Conservation (phyloP, 164 flowering plant genomes). For the Pachysandra terminalis region DNA sequence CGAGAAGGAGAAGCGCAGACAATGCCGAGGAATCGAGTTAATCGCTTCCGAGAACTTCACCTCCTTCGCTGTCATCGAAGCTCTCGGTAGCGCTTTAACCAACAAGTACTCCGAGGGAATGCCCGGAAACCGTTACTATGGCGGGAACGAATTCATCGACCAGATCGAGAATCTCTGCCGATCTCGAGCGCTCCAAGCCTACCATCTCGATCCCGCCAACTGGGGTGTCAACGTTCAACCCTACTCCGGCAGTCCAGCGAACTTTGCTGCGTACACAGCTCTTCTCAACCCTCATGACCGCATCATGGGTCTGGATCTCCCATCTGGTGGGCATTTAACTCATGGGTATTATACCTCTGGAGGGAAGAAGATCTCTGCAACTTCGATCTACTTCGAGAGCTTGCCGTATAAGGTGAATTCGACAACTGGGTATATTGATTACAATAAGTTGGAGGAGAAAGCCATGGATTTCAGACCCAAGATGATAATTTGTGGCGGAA, state of each 20-base stretch:
- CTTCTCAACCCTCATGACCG: constrained; percentile 88
- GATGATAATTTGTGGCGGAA: constrained; percentile 93
- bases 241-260: constrained; percentile 91
- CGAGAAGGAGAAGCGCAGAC: constrained; percentile 95
- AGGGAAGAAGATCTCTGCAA: constrained; percentile 96
- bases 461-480: constrained; percentile 95
- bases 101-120: constrained; percentile 99
- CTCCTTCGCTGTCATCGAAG: constrained; percentile 94
- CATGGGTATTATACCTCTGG: constrained; percentile 95
- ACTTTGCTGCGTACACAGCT: constrained; percentile 97
- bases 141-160: constrained; percentile 97
- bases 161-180: constrained; percentile 90
- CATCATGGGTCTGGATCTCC: constrained; percentile 95
- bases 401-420: constrained; percentile 92
- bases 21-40: constrained; percentile 91
- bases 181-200: constrained; percentile 74
- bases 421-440: constrained; percentile 79
- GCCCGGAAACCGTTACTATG: constrained; percentile 98
- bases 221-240: constrained; percentile 99
- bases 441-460: constrained; percentile 95
- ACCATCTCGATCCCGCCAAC: constrained; percentile 51
- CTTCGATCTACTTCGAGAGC: constrained; percentile 97
- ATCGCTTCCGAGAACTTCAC: constrained; percentile 98
- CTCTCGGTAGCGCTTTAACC: constrained; percentile 87
- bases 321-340: constrained; percentile 93